These are phyloP conservation scores for Aspergillus wentii DNA, from an alignment of 495 filamentous ascomycete species.

Conservation along the genomic window DNA sequence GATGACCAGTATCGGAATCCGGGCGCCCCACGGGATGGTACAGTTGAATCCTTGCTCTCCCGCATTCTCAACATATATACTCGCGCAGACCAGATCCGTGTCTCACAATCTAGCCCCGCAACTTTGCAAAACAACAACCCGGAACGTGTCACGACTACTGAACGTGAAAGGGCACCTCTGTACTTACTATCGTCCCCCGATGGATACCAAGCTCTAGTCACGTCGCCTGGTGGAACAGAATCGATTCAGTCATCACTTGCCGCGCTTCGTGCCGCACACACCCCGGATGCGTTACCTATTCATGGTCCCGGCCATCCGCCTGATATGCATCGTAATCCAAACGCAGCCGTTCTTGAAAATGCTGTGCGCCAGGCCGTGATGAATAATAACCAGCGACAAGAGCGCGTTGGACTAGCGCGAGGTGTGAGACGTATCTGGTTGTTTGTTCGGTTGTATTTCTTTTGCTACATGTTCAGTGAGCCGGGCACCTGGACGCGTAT, in stretches of 20 bases:
- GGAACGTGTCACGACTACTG: background rate
- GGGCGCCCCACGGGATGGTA: conserved; percentile 13
- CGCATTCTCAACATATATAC: conserved; percentile 24
- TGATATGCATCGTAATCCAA: conserved; percentile 16
- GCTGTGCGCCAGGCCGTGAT: conserved; percentile 35
- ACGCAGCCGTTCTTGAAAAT: conserved; percentile 27
- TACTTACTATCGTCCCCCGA: conserved; percentile 59
- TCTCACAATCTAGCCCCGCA: conserved; percentile 10
- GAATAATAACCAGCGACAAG: conserved; percentile 41
- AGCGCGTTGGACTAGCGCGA: conserved; percentile 43
- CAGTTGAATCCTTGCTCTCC: conserved; percentile 20
- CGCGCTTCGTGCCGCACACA: conserved; percentile 6
- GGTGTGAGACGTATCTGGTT: conserved; percentile 66
- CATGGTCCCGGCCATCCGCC: conserved; percentile 3
- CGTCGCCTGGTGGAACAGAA: conserved; percentile 37
- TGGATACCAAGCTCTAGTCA: conserved; percentile 55
- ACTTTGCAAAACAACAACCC: conserved; percentile 3
- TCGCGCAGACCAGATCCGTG: conserved; percentile 24
- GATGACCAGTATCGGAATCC: conserved; percentile 23
- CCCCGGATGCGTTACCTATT: background rate
- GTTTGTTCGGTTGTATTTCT: conserved; percentile 66
- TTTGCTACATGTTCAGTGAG: conserved; percentile 75
- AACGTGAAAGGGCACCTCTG: conserved; percentile 24
- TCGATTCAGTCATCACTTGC: conserved; percentile 37
- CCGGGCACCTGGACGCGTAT: conserved; percentile 68